A percentile compares a stretch with the other conserved stretches of the same genome.
phyloP scores from a whole-genome alignment of 495 filamentous ascomycete species.

The Physcia stellaris region DNA sequence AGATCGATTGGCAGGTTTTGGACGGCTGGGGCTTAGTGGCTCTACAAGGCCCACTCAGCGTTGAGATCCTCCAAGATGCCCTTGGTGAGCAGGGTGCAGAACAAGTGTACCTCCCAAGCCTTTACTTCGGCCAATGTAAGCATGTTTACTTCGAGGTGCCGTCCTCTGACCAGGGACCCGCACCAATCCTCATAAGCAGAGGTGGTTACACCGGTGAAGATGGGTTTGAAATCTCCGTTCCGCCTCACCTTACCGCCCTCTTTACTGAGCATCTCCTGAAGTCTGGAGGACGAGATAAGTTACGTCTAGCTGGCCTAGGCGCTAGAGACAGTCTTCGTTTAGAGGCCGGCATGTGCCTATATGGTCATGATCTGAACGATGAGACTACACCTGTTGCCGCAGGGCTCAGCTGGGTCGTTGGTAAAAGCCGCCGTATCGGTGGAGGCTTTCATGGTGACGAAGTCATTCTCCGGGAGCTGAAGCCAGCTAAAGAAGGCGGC shows the following conservation, averaged over 20 bases:
- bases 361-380: slow-evolving; percentile 93
- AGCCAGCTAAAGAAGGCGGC: slow-evolving; percentile 52
- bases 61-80: slow-evolving; percentile 46
- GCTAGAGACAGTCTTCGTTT: slow-evolving; percentile 84
- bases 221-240: slow-evolving; percentile 90
- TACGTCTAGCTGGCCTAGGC: slow-evolving; percentile 75
- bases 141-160: slow-evolving; percentile 28
- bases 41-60: slow-evolving; percentile 72
- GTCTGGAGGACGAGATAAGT: slow-evolving; percentile 40
- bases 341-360: slow-evolving; percentile 95
- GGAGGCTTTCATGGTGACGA: slow-evolving; percentile 62
- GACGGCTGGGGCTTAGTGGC: slow-evolving; percentile 59
- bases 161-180: slow-evolving; percentile 19
- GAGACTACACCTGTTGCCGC: slow-evolving; percentile 77
- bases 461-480: slow-evolving; percentile 57
- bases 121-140: slow-evolving; percentile 71
- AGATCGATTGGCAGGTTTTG: slow-evolving; percentile 59
- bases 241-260: slow-evolving; percentile 27
- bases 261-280: slow-evolving; percentile 52
- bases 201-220: slow-evolving; percentile 97
- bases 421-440: slow-evolving; percentile 55
- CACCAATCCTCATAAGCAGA: slow-evolving; percentile 59
- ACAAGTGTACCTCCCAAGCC: slow-evolving; percentile 42
- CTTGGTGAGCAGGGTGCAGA: slow-evolving; percentile 26
- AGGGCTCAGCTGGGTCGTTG: slow-evolving; percentile 72